These are phyloP conservation scores for Ascocoryne sarcoides DNA, from an alignment of 2,329 filamentous ascomycete genomes.

Conservation along the genomic window DNA sequence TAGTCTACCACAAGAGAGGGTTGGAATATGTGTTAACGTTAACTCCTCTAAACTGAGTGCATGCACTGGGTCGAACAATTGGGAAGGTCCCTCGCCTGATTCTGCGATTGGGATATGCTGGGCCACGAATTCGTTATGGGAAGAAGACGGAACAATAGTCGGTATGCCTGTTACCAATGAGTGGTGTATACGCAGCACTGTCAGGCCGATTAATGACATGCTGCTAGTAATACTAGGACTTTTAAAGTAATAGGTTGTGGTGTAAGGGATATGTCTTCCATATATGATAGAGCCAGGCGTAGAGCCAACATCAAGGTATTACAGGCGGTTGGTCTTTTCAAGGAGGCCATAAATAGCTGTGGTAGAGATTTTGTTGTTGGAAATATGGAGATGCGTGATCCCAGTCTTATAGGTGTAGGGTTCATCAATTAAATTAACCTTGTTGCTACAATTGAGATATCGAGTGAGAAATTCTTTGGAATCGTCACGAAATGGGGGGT, in stretches of 20 bases:
- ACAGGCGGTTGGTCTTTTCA: conserved; percentile 35
- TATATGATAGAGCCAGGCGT: no score
- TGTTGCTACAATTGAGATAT: no score
- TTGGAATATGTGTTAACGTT: conserved; percentile 45
- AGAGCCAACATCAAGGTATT: conserved; percentile 43
- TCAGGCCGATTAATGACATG: no score
- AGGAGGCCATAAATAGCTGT: conserved; percentile 37
- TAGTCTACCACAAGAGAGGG: conserved; percentile 42
- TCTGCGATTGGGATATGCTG: no score
- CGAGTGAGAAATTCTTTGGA: not conserved
- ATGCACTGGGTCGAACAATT: conserved; percentile 43
- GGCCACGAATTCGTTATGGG: no score
- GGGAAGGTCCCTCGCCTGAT: no score
- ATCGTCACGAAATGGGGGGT: not conserved
- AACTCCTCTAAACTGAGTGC: conserved; percentile 47
- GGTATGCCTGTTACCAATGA: conserved; percentile 49
- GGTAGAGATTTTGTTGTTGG: conserved; percentile 39
- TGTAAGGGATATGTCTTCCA: no score
- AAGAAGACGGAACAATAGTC: no score
- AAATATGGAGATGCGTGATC: conserved; percentile 47
- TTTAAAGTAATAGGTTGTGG: no score
- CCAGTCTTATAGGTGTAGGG: conserved; percentile 26
- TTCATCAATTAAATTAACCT: no score
- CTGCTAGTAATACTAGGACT: no score
- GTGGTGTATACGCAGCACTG: conserved; percentile 52